Base-by-base conservation (phyloP, 1,284 basidiomycete genomes). In the Cutaneotrichosporon cavernicola region DNA sequence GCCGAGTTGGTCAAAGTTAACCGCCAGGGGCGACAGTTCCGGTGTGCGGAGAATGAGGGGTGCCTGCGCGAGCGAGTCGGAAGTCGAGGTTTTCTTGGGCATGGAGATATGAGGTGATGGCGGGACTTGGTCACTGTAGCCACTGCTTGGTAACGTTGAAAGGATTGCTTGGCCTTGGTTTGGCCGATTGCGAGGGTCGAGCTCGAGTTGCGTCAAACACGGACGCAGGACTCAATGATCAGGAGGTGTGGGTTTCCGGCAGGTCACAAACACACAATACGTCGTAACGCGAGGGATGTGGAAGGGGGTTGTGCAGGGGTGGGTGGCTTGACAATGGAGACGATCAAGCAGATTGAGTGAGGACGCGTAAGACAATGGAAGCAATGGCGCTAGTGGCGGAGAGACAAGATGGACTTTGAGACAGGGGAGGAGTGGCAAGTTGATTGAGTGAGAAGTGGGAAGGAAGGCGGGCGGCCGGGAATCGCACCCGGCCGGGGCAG, bases 401-500 rank as follows among this genome's bases (percentile, higher is more conserved):
- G 40, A 43, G 40, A 18, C 40, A 43, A 18, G 40, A 43, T 46
- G 43, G 34, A n/a, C 7, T 14, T 46, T 46, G 18, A n/a, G 43
- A 46, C 18, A 46, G 16, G 43, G 43, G 30, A 32, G 51, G 51
- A 53, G 56, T 31, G 55, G 38, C 13, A 32, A 26, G 55, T 43
- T 31, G 32, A 32, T 34, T 8, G 5, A 26, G 55, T 34, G 26
- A 13, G 52, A 21, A 36, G 14, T 16, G 50, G 52, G 13, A 30
- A 34, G 30, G 55, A 26, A 13, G 49, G 11, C 31, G 10, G 43
- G 55, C 64, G 66, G 66, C 66, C 66, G 66, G 66, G 66, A 67
- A 49, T 67, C 66, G 66, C 66, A 65, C 66, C 66, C 66, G 66
- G 66, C 66, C 66, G 36, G 34, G 50, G 52, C 53, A 46, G 57